Conservation (phyloP, 2,329 filamentous ascomycete genomes). For the Colletotrichum eleusines region DNA sequence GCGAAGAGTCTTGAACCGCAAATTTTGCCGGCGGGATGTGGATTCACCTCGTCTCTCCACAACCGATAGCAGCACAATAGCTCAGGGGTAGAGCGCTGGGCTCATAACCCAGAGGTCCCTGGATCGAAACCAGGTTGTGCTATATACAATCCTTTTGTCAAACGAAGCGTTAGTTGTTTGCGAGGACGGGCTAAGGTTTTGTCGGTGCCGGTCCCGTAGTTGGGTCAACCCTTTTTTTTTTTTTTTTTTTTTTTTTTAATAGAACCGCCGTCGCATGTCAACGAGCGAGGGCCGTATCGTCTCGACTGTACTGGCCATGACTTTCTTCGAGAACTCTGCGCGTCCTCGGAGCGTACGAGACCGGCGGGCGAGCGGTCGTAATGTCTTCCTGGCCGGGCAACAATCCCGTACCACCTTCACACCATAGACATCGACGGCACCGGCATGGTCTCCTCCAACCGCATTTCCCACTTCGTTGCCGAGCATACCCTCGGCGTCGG, state of each 20-base stretch:
- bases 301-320: constrained; percentile 61
- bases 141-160: neutral
- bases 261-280: neutral
- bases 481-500: constrained; percentile 54
- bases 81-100: constrained; percentile 39
- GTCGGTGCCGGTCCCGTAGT: neutral
- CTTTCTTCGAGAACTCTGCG: constrained; percentile 48
- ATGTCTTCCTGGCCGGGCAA: no score
- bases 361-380: no score
- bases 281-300: constrained; percentile 53
- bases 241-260: no score
- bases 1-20: neutral
- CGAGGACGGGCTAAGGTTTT: neutral
- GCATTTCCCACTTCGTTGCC: constrained; percentile 55
- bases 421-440: constrained; percentile 37
- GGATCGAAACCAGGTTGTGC: constrained; percentile 24
- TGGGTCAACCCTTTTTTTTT: no score
- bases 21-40: fast-evolving
- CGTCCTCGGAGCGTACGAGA: no score
- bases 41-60: neutral
- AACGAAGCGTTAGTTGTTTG: neutral
- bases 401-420: no score
- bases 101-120: constrained; percentile 41
- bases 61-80: constrained; percentile 2
- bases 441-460: constrained; percentile 54